Conservation (phyloP, 1,139 yeast species). For the Pneumocystis murina region DNA sequence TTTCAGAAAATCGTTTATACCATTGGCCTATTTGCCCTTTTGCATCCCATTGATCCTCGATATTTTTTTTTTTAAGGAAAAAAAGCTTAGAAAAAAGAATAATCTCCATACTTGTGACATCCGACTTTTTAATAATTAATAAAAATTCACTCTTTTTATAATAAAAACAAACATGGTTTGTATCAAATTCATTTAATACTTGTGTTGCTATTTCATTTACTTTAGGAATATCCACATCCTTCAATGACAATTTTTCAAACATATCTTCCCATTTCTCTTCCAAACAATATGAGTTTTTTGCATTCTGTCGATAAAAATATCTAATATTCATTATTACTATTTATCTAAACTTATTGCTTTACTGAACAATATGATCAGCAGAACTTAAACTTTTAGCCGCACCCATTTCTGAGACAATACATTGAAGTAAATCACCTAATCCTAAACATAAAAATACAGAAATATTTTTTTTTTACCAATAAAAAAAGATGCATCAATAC, state of each 20-base stretch:
- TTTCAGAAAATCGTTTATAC: constrained; percentile 44
- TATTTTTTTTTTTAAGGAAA: no score
- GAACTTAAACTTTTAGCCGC: neutral
- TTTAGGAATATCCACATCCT: no score
- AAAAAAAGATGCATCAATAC: neutral
- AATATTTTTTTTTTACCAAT: neutral
- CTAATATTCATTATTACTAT: neutral
- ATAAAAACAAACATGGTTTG: neutral
- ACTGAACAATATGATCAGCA: neutral
- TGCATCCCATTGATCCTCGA: no score
- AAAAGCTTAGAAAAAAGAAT: no score
- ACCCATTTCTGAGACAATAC: neutral
- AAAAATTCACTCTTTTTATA: neutral
- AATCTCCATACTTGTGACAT: no score
- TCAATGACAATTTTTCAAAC: no score
- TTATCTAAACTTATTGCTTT: neutral
- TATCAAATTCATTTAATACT: neutral
- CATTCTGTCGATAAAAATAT: neutral
- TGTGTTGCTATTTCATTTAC: neutral
- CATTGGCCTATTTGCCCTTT: neutral
- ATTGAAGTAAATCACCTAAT: neutral
- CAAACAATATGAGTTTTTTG: no score
- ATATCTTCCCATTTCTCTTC: no score
- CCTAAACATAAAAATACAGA: neutral
- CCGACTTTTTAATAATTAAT: no score